Base-by-base conservation (phyloP, 805 yeast genomes). In the Candida sithepensis region DNA sequence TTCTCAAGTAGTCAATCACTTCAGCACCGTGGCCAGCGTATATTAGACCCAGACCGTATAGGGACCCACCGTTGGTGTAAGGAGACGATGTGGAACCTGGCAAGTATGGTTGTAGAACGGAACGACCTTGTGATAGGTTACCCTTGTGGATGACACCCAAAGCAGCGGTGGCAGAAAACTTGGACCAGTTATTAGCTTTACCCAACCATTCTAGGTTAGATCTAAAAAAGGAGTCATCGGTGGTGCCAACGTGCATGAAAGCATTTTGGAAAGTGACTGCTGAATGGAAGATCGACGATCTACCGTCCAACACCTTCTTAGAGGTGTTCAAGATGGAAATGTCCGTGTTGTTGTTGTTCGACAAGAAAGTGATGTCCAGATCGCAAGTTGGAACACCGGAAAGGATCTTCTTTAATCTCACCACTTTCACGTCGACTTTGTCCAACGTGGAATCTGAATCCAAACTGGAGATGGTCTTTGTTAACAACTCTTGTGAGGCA, bases 161-260 rank as follows among this genome's bases (percentile, higher is more conserved):
- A 13, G 98, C 97, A 8, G 98, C 98, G 13, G 98, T 92, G 2
- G 98, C 97, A 0, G 96, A 83, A 66, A 94, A 94, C 64, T 92
- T 94, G 5, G 97, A 90, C 99, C 99, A 94, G 68, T 92, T 90
- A 41, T 92, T 84, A n/a, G 99, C 97, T 69, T 90, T 88, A 39
- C 96, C 95, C 56, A 94, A 75, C 97, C 98, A 94, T 60, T 92
- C 97, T 60, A 90, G 74, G 63, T 94, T 94, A 39, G 85, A 79
- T 65, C 96, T 79, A 69, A 92, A 86, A 61, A 94, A 94, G 0
- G 90, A 81, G 65, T 94, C 97, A 61, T 88, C 95, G 8, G 98
- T 88, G 13, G 99, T 94, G 48, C 98, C 99, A 34, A 94, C 88
- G 66, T 91, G 96, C 80, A 92, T 78, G 63, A 90, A 89, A 0